Conservation (phyloP, 2,329 filamentous ascomycete species). For the Orbilia blumenaviensis region DNA sequence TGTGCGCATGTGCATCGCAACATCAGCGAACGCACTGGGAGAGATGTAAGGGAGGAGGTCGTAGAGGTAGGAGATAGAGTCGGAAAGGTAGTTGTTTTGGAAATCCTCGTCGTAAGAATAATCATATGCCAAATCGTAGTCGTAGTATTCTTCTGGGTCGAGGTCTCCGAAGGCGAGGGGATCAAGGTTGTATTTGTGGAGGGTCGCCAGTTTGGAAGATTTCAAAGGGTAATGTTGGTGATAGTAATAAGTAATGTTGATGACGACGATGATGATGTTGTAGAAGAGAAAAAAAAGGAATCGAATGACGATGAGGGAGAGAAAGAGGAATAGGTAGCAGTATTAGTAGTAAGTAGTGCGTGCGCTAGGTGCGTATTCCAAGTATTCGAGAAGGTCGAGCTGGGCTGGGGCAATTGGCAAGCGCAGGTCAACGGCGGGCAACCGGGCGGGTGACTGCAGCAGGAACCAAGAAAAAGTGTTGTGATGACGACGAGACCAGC, state of each 20-base stretch:
- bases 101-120: neutral
- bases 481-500: constrained; percentile 20
- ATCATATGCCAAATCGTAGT: constrained; percentile 16
- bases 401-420: neutral
- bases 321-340: neutral
- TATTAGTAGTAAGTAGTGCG: too few species aligned
- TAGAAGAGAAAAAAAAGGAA: neutral
- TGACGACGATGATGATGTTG: neutral
- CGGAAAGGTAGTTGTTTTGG: constrained; percentile 20
- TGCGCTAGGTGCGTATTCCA: too few species aligned
- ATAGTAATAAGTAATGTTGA: too few species aligned
- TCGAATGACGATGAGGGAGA: neutral
- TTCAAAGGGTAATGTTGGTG: too few species aligned
- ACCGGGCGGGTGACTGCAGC: neutral
- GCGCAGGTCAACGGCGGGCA: too few species aligned
- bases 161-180: constrained; percentile 46
- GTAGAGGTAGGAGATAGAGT: constrained; percentile 45
- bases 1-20: constrained; percentile 42
- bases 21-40: constrained; percentile 10
- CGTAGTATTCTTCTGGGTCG: constrained; percentile 28
- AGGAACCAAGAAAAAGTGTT: constrained; percentile 4
- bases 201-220: constrained; percentile 39
- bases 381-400: too few species aligned
- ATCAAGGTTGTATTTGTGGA: constrained; percentile 31
- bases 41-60: constrained; percentile 39